Base-by-base conservation (phyloP, 805 yeast genomes). In the Starmerella floris region DNA sequence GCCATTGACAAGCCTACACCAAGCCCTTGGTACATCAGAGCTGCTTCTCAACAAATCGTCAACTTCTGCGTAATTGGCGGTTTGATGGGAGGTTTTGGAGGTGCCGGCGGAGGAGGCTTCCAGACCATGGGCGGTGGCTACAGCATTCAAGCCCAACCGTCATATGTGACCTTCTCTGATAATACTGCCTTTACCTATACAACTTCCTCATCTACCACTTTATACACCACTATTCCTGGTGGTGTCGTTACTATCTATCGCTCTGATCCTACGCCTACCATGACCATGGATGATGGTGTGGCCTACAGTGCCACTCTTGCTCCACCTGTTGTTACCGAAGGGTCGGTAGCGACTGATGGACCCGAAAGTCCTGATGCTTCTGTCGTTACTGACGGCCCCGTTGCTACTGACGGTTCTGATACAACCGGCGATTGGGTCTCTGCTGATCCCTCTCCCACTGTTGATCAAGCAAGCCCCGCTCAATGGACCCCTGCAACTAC, bases 21-120 rank as follows among this genome's bases (percentile, higher is more conserved):
- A 3, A 45, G 30, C 22, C 50, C 50, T 5, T 46, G 50, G 50
- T 41, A 41, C 28, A 43, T 46, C 20, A 40, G 44, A 37, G 44
- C 41, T 16, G 48, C 44, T 10, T 46, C 50, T 2, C 38, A 35
- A 17, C 39, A 44, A 27, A 46, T 46, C 31, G 50, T 46, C 16
- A 28, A 46, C 23, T 31, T 35, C 39, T 46, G 50, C 45, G 43
- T 33, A 38, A 26, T 37, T 16, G 42, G 42, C 37, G 43, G 42
- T 30, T 16, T 42, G 39, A 31, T 43, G 39, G 42, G 39, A 17
- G 40, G 37, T 38, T 10, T 15, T n/a, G 48, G 45, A 5, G 41
- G 41, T 32, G 13, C 5, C 21, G 8, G 8, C 31, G 31, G 31
- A 15, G 31, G 31, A 5, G 42, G 42, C 11, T 38, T 28, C 37